Evolutionary conservation across 306 rosid species (phyloP), one percentile per base, ranked within the genome.

Genomic region (Lagenaria siceraria): DNA sequence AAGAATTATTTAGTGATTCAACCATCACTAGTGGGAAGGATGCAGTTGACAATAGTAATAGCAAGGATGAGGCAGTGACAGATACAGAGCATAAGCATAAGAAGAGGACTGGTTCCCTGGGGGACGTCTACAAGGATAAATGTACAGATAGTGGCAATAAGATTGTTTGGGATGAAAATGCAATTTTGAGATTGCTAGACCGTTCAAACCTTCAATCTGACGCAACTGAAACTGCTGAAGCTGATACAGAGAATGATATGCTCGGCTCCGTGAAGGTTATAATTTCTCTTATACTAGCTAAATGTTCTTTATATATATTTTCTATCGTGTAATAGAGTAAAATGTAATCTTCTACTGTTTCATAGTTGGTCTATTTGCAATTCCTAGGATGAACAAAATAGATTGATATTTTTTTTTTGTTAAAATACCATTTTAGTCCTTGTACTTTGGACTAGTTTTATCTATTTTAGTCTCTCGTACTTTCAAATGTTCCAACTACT

Each of bases 181-280:
- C 99, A 27, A 93, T 96, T 86, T 83, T 87, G 61, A 96, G 90
- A 85, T 83, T 96, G 87, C 99, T 96, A 79, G 99, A 96, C 84
- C 98, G 98, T 18, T 88, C 96, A 78, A 85, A 86, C 84, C 91
- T 92, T 86, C 99, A 96, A 83, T 89, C 89, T 76, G 84, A 88
- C 46, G 87, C 88, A 75, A 85, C 82, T 55, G 99, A 96, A 81
- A 81, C 68, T 86, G 91, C 92, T 52, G 99, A 96, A 80, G 99
- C 87, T 77, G 99, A 96, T 80, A 70, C 90, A 76, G 99, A 92
- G 82, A 92, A 85, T 78, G 99, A 96, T 80, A 90, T 96, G 96
- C 91, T 96, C 73, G 99, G 99, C 65, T 85, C 98, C 38, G 97
- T 96, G 62, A 96, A 96, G 99, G 99, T 96, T 77, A 89, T 80